Percentiles rank a stretch among this genome's conserved stretches.
These are phyloP conservation scores for Pyrenophora seminiperda DNA, from an alignment of 2,329 filamentous ascomycete species.

Conservation along the genomic window DNA sequence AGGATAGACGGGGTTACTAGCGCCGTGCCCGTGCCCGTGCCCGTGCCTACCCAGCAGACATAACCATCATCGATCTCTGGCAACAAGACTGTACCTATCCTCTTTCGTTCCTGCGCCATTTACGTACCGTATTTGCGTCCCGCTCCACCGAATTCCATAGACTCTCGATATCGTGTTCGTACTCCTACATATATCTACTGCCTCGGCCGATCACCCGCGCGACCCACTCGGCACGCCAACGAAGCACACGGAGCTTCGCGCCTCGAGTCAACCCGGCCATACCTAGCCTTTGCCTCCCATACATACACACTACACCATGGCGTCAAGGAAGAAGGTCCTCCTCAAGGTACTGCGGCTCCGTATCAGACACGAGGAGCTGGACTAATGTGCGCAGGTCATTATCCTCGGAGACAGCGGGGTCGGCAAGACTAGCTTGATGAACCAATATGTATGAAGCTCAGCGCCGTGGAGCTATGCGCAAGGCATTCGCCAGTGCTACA, in stretches of 20 bases:
- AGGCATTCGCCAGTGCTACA: background rate
- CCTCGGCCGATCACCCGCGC: constrained; percentile 1
- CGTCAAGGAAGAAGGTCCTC: constrained; percentile 76
- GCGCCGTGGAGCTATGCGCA: background rate
- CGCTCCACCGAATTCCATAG: background rate
- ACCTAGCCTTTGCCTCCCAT: constrained; percentile 8
- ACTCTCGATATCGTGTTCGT: background rate
- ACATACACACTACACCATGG: constrained; percentile 31
- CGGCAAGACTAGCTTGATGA: constrained; percentile 99
- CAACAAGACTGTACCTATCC: constrained; percentile 8
- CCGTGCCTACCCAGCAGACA: constrained; percentile 1
- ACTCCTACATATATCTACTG: background rate
- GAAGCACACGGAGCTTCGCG: constrained; percentile 11
- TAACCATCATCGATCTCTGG: constrained; percentile 15
- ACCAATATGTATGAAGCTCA: constrained; percentile 88
- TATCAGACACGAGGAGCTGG: background rate
- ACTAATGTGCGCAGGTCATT: constrained; percentile 72
- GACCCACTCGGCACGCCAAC: constrained; percentile 5
- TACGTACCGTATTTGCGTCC: background rate
- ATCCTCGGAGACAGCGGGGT: constrained; percentile 99
- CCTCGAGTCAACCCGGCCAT: constrained; percentile 8
- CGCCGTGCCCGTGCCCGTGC: constrained; percentile 3
- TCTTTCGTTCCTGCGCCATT: constrained; percentile 11
- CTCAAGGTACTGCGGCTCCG: constrained; percentile 68
- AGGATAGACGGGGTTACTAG: constrained; percentile 5